These are phyloP conservation scores for Dictyostelium gargantuum DNA, from an alignment of 208 protist species.

Conservation along the genomic window DNA sequence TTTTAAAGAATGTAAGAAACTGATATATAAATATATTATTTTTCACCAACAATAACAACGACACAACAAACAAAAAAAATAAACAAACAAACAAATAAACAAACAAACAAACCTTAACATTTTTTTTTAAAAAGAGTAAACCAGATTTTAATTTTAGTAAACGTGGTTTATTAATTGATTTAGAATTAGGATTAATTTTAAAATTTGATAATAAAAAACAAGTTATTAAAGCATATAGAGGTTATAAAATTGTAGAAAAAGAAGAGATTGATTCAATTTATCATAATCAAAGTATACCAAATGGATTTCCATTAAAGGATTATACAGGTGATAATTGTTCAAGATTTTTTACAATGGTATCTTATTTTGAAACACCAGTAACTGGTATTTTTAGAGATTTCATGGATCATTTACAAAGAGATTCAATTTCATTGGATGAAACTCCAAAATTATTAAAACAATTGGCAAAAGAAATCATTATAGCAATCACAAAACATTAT, in stretches of 20 bases:
- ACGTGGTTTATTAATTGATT: slow-evolving; percentile 25
- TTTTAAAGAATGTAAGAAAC: neutral
- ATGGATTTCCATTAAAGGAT: neutral
- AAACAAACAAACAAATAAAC: neutral
- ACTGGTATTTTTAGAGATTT: neutral
- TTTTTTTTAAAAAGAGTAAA: neutral
- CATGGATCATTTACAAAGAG: neutral
- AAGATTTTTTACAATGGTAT: slow-evolving; percentile 23
- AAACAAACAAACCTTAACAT: neutral
- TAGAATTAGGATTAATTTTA: slow-evolving; percentile 11
- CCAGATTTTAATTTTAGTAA: neutral
- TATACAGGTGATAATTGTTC: neutral
- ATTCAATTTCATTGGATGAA: neutral
- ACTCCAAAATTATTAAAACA: neutral
- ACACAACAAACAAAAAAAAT: too few relatives aligned
- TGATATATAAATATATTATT: neutral
- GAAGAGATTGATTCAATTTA: neutral
- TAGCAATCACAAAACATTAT: neutral
- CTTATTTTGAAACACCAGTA: slow-evolving; percentile 9
- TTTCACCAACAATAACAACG: too few relatives aligned
- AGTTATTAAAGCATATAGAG: slow-evolving; percentile 13
- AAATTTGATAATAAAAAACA: slow-evolving; percentile 32
- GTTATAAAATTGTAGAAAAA: neutral
- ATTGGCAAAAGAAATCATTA: neutral
- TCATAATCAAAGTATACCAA: neutral